These are phyloP conservation scores for Opeltia flavorubescens DNA, from an alignment of 495 filamentous ascomycete genomes.

Conservation along the genomic window DNA sequence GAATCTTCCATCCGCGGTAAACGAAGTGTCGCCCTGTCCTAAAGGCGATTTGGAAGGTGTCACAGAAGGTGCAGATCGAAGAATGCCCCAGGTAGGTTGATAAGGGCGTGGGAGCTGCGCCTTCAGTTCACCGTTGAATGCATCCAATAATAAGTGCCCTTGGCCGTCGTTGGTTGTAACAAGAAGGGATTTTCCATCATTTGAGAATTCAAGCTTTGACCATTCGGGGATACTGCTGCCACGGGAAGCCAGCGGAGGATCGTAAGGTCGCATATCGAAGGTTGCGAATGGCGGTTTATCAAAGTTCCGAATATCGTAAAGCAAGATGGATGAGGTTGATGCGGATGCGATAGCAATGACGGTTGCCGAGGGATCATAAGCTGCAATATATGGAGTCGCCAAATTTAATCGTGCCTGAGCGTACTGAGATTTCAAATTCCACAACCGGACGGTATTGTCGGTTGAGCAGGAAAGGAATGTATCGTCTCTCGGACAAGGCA, in stretches of 20 bases:
- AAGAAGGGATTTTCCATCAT: conserved; percentile 80
- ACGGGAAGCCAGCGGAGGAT: conserved; percentile 20
- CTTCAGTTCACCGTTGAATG: conserved; percentile 65
- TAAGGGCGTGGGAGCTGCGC: conserved; percentile 19
- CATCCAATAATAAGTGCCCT: conserved; percentile 81
- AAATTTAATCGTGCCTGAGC: conserved; percentile 64
- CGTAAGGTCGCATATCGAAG: conserved; percentile 57
- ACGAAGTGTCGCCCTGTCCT: conserved; percentile 71
- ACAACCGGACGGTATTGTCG: conserved; percentile 79
- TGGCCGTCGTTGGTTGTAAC: conserved; percentile 56
- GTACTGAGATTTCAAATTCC: conserved; percentile 64
- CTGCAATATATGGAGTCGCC: conserved; percentile 60
- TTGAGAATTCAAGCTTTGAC: conserved; percentile 84
- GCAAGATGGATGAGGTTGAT: conserved; percentile 56
- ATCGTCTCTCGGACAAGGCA: conserved; percentile 52
- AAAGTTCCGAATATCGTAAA: conserved; percentile 89
- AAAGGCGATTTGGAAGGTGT: conserved; percentile 15
- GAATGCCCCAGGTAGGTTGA: conserved; percentile 1
- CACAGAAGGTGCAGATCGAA: conserved; percentile 11
- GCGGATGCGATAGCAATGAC: conserved; percentile 86
- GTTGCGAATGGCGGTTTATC: conserved; percentile 78
- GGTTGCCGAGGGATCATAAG: conserved; percentile 76
- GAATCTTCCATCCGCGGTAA: conserved; percentile 75
- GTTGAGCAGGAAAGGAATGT: conserved; percentile 80
- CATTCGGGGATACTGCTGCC: conserved; percentile 35